Conservation (phyloP, 2,329 filamentous ascomycete genomes). For the Plectosphaerella plurivora region DNA sequence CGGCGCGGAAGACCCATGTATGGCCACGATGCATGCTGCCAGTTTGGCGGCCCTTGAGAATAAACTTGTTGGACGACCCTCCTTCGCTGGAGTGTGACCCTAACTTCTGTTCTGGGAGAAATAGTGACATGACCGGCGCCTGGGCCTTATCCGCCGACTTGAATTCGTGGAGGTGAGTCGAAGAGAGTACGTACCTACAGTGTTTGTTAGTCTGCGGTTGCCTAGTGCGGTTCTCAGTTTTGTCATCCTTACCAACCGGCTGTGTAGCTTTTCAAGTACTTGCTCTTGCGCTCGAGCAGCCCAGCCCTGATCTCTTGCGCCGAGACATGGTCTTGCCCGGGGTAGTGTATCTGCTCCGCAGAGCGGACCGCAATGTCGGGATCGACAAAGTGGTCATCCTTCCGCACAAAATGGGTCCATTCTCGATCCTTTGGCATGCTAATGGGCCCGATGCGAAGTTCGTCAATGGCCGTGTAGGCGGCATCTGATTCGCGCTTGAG, state of each 20-base stretch:
- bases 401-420: constrained; percentile 78
- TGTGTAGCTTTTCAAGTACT: constrained; percentile 96
- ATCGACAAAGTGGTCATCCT: constrained; percentile 82
- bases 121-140: constrained; percentile 92
- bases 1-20: constrained; percentile 68
- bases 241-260: constrained; percentile 74
- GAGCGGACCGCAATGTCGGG: constrained; percentile 74
- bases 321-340: constrained; percentile 80
- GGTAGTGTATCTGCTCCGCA: constrained; percentile 81
- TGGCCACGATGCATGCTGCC: constrained; percentile 84
- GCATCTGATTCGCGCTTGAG: constrained; percentile 87
- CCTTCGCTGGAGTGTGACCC: constrained; percentile 81
- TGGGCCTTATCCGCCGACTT: constrained; percentile 94
- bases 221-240: background rate
- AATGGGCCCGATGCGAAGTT: constrained; percentile 78
- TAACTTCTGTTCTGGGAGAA: constrained; percentile 90
- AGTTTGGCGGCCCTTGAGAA: constrained; percentile 92
- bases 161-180: constrained; percentile 97
- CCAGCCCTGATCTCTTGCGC: constrained; percentile 83
- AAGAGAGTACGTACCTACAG: constrained; percentile 84
- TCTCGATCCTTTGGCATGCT: constrained; percentile 93
- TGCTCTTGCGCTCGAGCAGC: constrained; percentile 94
- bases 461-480: constrained; percentile 71
- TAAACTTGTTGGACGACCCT: constrained; percentile 93
- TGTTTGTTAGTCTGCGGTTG: background rate